These are phyloP conservation scores for Eragrostis curvula DNA, from an alignment of 176 grass and related monocot species.

Conservation along the genomic window DNA sequence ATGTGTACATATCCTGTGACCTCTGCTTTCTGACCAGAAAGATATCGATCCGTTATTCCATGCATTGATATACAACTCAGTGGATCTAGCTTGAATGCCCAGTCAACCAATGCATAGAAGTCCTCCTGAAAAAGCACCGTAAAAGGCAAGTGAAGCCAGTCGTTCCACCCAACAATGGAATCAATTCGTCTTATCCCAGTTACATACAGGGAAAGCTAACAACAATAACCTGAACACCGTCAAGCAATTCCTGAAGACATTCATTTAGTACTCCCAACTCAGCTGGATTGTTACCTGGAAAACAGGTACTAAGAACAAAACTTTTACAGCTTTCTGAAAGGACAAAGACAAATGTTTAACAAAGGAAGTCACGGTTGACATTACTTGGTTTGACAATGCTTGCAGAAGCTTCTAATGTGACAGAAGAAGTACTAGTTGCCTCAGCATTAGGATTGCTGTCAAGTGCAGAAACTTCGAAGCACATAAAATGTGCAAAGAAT, in stretches of 20 bases:
- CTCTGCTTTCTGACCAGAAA: slow-evolving; percentile 87
- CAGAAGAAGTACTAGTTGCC: slow-evolving; percentile 34
- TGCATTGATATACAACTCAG: slow-evolving; percentile 94
- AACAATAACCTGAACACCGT: slow-evolving; percentile 76
- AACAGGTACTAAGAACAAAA: slow-evolving; percentile 25
- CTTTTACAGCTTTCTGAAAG: slow-evolving; percentile 28
- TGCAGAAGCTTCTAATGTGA: slow-evolving; percentile 38
- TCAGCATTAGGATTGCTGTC: slow-evolving; percentile 33
- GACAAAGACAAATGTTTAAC: slow-evolving; percentile 16
- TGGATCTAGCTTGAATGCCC: slow-evolving; percentile 88
- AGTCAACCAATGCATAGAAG: slow-evolving; percentile 78
- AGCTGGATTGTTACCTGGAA: slow-evolving; percentile 54
- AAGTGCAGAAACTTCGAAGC: slow-evolving; percentile 72
- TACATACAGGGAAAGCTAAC: slow-evolving; percentile 4
- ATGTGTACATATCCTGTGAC: slow-evolving; percentile 83
- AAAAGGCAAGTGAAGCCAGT: slow-evolving; percentile 32
- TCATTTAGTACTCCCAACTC: slow-evolving; percentile 69
- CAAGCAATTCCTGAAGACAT: slow-evolving; percentile 81
- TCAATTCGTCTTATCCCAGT: not conserved
- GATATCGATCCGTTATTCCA: slow-evolving; percentile 88
- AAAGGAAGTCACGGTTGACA: slow-evolving; percentile 7
- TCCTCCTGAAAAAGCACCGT: slow-evolving; percentile 74
- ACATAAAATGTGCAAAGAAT: slow-evolving; percentile 99
- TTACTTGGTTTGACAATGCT: slow-evolving; percentile 54
- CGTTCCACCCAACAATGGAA: slow-evolving; percentile 8